Evolutionary conservation across 169 alveolate species (phyloP), one percentile per base, ranked within the genome.

Genomic region (Plasmodium gaboni): DNA sequence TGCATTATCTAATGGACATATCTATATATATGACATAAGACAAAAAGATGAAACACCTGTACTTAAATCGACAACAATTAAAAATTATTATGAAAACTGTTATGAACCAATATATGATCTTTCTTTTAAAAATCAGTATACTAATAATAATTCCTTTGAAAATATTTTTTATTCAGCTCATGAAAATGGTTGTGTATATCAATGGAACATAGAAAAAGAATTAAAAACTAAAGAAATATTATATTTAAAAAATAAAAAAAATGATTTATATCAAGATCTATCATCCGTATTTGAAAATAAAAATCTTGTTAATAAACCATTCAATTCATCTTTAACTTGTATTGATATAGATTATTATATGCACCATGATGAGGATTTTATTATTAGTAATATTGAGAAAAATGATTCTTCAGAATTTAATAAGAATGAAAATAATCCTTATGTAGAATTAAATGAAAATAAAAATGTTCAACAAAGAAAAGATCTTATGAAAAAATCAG

Each of bases 241-340:
- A 55, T 80, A 67, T 71, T 50, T 80, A 44, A 80, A 80, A 48
- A 80, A 80, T 80, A 80, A 80, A 63, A 80, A 80, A 68, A 80
- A 80, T 80, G 73, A 80, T 68, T 67, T 80, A 24, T 80, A 68
- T 57, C 80, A 67, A 68, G 90, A 71, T 60, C 63, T 80, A 44
- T 80, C 90, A 22, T 80, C 83, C n/a, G 72, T 80, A 46, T 80
- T 80, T 80, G 85, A 68, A 80, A 67, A 80, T 80, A 80, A 80
- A 67, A 80, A 69, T 48, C 64, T 67, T 46, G 57, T 67, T 1
- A 68, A 68, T 57, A 80, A 65, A 80, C 80, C 80, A 10, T 80
- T 80, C 53, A 80, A 80, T 50, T 80, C 90, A 10, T 80, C 90
- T n/a, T 26, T 80, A 67, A 61, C 85, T 9, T 80, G 90, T 8